Base-by-base conservation (phyloP, 441 rosid species). In the Erodium texanum region DNA sequence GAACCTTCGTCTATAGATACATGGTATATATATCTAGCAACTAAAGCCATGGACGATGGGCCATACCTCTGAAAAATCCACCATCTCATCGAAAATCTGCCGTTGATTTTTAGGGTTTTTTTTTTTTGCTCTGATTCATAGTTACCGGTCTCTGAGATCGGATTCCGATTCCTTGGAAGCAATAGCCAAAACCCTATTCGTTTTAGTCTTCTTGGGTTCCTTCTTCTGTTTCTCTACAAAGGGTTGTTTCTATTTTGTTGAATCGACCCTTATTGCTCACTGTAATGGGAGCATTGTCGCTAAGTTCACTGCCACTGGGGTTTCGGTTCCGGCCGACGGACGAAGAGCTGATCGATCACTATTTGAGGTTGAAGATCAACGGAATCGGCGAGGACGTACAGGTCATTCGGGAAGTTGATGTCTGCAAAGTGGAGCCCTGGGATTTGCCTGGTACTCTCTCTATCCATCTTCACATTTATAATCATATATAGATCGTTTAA, bases 401-500 rank as follows among this genome's bases (percentile, higher is more conserved):
- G 24, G 84, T 86, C 9, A 89, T 91, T 62, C 82, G 84, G 12
- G 97, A 86, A 64, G 79, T 91, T 71, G 97, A 91, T 75, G 87
- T 91, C 70, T 91, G 94, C 64, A 87, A 85, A 80, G 77, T 82
- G 73, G 97, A 91, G 82, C 97, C 96, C 0, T 89, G 93, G 93
- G 97, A 91, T 73, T 83, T 91, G 56, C 97, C 96, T 66, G 88
- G 94, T 86, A 75, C 38, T 45, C 36, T 20, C 1, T 48, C 6
- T 45, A 9, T 45, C 16, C 43, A 8, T 0, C 14, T 22, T 27
- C 29, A 27, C 4, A 27, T 27, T 27, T 4, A 27, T 27, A 27
- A 27, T 1, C 29, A 27, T 27, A 27, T 27, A 27, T 27, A 27
- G 29, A 27, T 27, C 29, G 29, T 27, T 27, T 27, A 27, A 27